Evolutionary conservation across 768 basidiomycete species (phyloP), one percentile per base, ranked within the genome.

Genomic region (Wakefieldia striispora): DNA sequence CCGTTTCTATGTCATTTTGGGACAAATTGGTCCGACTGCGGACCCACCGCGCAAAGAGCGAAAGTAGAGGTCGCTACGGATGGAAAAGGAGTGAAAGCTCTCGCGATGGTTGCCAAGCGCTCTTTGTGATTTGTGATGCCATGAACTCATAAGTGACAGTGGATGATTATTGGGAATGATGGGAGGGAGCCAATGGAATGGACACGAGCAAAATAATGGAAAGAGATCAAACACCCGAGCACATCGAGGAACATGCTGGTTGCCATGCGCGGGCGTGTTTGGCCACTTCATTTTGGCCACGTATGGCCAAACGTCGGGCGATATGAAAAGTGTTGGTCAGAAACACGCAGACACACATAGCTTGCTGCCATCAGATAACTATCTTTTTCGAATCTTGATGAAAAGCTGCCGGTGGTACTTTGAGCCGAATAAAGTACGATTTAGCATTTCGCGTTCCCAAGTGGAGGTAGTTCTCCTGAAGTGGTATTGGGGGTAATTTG

Each of bases 311-410:
- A 38, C 40, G 45, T 51, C 59, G 56, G 53, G 61, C 56, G 56
- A 56, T 63, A 63, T 64, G 62, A 56, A 56, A 40, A 50, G n/a
- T 34, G 59, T 59, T 55, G 9, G 60, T 53, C 47, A 60, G 51
- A 53, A 40, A 51, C 9, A 26, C 10, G 27, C 59, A 54, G 48
- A 57, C 40, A 16, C 14, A 56, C 49, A 45, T 43, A 9, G 7
- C 40, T 39, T 27, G 2, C 38, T 52, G 10, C n/a, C 29, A 59
- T 62, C 62, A 65, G 57, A 67, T 67, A 56, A 52, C 47, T 33
- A 31, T 36, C 26, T 45, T 45, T 43, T 26, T 35, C 13, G 33
- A 33, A 33, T 7, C 14, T 23, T n/a, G 35, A 60, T 60, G 50
- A 60, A 67, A 67, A 52, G 43, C 38, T 4, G 20, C 63, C 60